Evolutionary conservation across 2,329 filamentous ascomycete genomes (phyloP).

Genomic region (Macrophomina phaseolina): DNA sequence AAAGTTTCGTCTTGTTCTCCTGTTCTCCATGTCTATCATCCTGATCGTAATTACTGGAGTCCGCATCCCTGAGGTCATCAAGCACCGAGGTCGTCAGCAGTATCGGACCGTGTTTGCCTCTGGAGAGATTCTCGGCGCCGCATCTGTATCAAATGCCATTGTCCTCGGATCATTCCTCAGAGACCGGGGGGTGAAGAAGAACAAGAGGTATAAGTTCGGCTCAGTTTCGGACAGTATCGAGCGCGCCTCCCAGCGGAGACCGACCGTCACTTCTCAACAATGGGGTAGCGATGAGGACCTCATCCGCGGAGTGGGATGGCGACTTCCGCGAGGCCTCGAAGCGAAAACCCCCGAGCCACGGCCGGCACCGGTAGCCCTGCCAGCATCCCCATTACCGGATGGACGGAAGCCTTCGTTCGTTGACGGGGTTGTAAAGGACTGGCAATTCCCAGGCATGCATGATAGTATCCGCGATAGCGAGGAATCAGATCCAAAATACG

Average conservation of each 20-base stretch:
- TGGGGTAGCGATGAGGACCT: constrained; percentile 94
- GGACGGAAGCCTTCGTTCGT: constrained; percentile 20
- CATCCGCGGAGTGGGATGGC: constrained; percentile 77
- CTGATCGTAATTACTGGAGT: constrained; percentile 81
- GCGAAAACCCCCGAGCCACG: constrained; percentile 28
- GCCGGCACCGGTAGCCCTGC: constrained; percentile 35
- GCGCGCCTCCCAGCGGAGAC: constrained; percentile 63
- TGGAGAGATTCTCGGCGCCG: constrained; percentile 86
- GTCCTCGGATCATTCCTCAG: constrained; percentile 92
- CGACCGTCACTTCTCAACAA: constrained; percentile 68
- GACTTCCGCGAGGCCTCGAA: constrained; percentile 61
- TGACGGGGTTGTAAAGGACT: constrained; percentile 31
- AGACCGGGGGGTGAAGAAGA: constrained; percentile 88
- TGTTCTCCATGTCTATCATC: constrained; percentile 85
- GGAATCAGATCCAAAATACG: constrained; percentile 34
- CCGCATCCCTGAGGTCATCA: constrained; percentile 79
- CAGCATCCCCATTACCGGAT: constrained; percentile 33
- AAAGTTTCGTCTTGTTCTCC: constrained; percentile 76
- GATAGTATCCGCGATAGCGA: constrained; percentile 33
- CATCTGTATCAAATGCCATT: constrained; percentile 83
- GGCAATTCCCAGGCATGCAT: constrained; percentile 41
- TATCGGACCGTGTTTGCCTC: constrained; percentile 89
- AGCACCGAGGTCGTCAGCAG: constrained; percentile 75
- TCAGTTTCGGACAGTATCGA: constrained; percentile 59
- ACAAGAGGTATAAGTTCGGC: constrained; percentile 69